Evolutionary conservation across 129 eudicot genomes (phyloP), one percentile per base, ranked within the genome.

Genomic region (Heracleum sosnowskyi): DNA sequence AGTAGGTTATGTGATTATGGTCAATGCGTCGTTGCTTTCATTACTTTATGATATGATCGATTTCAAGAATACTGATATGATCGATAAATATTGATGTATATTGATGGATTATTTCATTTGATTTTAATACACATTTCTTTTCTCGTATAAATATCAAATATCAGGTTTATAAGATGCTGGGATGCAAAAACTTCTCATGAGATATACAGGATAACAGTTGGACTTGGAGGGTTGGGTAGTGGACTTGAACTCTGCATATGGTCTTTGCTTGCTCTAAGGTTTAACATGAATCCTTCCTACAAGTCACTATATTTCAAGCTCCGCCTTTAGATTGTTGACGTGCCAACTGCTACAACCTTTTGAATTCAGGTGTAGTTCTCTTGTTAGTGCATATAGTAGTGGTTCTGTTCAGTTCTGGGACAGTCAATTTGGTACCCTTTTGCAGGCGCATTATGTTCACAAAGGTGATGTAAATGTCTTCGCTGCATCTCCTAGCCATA

Each of bases 391-490:
- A 28, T 97, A 95, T 84, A 95, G 98, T 82, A 90, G 89, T 75
- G 97, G 98, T 40, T 85, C 86, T 79, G 97, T 95, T 60, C 96
- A 88, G 74, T 95, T 95, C 81, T 95, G 98, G 97, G 98, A 95
- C 66, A 79, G 88, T 77, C 81, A 76, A 73, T 86, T 85, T 81
- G 98, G 98, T 80, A 95, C 97, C 45, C 94, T 95, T 29, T 79
- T 91, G 85, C 96, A 91, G 81, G 90, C 90, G 40, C 93, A 87
- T 84, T 82, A 92, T 51, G 84, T 80, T 68, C 98, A 95, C 80
- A 87, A 87, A 82, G 98, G 96, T 11, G 97, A 95, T 80, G 97
- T 87, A 34, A 90, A 84, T 83, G 97, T 97, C 28, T 81, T 95
- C 77, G 96, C 96, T 8, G 92, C 94, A 63, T 76, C 82, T 57